phyloP scores from a whole-genome alignment of 2,329 filamentous ascomycete species.

The Aspergillus ruber region DNA sequence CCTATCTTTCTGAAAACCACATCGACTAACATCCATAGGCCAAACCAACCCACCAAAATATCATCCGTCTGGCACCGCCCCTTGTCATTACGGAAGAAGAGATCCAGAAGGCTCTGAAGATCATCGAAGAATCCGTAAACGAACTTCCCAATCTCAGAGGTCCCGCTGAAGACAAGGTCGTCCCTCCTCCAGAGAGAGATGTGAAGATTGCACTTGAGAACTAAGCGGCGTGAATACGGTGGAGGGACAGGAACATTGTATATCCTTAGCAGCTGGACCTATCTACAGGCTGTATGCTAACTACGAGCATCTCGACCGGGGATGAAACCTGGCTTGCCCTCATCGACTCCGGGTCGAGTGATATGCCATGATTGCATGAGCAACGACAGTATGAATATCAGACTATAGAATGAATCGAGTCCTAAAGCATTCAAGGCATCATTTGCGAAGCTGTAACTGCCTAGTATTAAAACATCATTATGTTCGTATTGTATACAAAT shows the following conservation, averaged over 20 bases:
- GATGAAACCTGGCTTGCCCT: not conserved
- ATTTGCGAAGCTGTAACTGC: no score
- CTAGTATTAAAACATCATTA: no score
- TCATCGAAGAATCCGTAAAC: conserved; percentile 73
- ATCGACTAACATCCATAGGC: conserved; percentile 52
- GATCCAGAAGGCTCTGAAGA: conserved; percentile 67
- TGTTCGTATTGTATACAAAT: no score
- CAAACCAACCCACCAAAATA: conserved; percentile 97
- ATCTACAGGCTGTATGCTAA: not conserved
- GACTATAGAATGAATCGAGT: no score
- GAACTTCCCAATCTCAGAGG: conserved; percentile 69
- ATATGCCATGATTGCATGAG: no score
- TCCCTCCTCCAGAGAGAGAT: conserved; percentile 55
- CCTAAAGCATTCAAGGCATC: no score
- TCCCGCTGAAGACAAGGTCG: conserved; percentile 48
- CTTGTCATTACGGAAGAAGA: conserved; percentile 88
- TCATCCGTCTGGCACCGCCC: conserved; percentile 95
- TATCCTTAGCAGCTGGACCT: not conserved
- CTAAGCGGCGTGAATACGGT: conserved; percentile 22
- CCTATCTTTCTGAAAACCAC: not conserved
- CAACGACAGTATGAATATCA: no score
- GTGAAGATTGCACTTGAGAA: conserved; percentile 56
- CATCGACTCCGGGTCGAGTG: no score
- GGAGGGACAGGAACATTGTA: not conserved
- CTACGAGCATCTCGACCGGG: not conserved